A percentile compares a stretch with the other conserved stretches of the same genome.
These are phyloP conservation scores for Phytophthora hibernalis DNA, from an alignment of 352 stramenopile species.

Conservation along the genomic window DNA sequence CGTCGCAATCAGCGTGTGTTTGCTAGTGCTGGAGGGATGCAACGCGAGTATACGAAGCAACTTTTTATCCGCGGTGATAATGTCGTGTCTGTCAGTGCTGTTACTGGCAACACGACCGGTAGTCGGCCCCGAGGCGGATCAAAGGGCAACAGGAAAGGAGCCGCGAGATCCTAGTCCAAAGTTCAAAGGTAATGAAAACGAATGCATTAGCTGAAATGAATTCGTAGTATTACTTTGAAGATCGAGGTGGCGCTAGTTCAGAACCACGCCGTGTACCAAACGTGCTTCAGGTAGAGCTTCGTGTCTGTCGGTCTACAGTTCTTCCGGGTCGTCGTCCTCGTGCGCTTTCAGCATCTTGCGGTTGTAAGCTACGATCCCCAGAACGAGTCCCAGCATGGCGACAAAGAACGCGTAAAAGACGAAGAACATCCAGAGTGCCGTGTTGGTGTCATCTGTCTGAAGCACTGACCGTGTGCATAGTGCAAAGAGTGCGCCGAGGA, in stretches of 20 bases:
- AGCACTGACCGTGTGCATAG: slow-evolving; percentile 75
- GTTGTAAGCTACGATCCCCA: slow-evolving; percentile 70
- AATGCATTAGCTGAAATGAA: slow-evolving; percentile 16
- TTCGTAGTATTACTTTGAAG: slow-evolving; percentile 25
- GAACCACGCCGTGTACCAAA: background rate
- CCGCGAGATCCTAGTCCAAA: slow-evolving; percentile 15
- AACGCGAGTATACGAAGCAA: slow-evolving; percentile 76
- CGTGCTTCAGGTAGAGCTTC: background rate
- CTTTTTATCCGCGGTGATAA: slow-evolving; percentile 94
- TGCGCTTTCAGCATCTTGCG: slow-evolving; percentile 63
- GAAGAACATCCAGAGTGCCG: slow-evolving; percentile 87
- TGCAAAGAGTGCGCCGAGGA: slow-evolving; percentile 74
- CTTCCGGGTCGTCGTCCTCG: slow-evolving; percentile 42
- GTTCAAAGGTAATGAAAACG: slow-evolving; percentile 20
- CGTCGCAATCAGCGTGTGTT: slow-evolving; percentile 53
- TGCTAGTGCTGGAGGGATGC: slow-evolving; percentile 30
- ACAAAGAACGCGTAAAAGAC: slow-evolving; percentile 73
- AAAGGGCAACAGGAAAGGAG: slow-evolving; percentile 5
- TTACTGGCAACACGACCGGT: slow-evolving; percentile 29
- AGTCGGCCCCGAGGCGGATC: background rate
- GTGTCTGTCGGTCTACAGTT: slow-evolving; percentile 20
- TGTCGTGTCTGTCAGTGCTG: slow-evolving; percentile 79
- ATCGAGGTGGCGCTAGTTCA: background rate
- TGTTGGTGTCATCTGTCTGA: slow-evolving; percentile 80
- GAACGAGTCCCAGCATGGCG: slow-evolving; percentile 66